Evolutionary conservation across 129 eudicot species (phyloP).

Genomic region (Chrysanthemum makinoi): DNA sequence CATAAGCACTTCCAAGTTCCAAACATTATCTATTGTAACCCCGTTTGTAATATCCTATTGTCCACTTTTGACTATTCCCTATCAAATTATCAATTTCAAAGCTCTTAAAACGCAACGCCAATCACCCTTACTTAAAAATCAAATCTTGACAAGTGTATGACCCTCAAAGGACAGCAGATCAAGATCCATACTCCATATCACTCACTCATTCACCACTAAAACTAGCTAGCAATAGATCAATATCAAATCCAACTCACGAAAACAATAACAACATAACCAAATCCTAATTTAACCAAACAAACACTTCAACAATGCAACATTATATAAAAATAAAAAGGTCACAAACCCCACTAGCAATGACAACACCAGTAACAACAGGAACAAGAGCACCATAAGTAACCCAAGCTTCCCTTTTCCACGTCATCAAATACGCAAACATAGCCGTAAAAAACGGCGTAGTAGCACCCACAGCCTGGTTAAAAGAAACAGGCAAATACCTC

Average conservation of each 20-base stretch:
- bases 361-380: slow-evolving; percentile 93
- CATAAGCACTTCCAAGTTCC: too few relatives aligned
- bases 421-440: slow-evolving; percentile 84
- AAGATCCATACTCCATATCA: neutral
- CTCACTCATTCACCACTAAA: too few relatives aligned
- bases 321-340: neutral
- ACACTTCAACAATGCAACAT: neutral
- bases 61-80: neutral
- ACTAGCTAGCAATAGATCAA: too few relatives aligned
- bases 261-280: too few relatives aligned
- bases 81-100: too few relatives aligned
- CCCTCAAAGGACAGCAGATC: slow-evolving; percentile 5
- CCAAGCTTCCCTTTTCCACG: slow-evolving; percentile 83
- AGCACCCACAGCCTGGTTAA: slow-evolving; percentile 97
- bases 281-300: neutral
- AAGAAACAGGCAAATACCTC: slow-evolving; percentile 78
- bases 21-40: too few relatives aligned
- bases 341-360: slow-evolving; percentile 96
- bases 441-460: slow-evolving; percentile 98
- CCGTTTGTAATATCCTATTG: too few relatives aligned
- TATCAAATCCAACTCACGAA: too few relatives aligned
- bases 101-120: too few relatives aligned
- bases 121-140: neutral
- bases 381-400: slow-evolving; percentile 79
- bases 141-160: neutral